These are phyloP conservation scores for Gaertneriomyces semiglobifer DNA, from an alignment of 192 early-diverging fungal genomes.

Conservation along the genomic window DNA sequence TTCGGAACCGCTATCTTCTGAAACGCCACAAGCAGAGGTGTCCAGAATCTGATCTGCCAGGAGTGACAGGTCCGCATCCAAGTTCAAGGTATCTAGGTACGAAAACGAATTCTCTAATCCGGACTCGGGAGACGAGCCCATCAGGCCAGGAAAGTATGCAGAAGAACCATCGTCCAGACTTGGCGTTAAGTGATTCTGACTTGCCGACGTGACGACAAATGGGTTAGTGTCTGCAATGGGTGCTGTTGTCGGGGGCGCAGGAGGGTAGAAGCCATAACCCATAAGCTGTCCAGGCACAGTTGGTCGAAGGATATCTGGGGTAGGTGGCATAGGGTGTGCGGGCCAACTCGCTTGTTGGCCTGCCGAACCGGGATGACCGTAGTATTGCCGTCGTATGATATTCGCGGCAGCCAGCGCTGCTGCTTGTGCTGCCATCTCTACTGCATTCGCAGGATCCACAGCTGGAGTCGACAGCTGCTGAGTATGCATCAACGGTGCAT, in stretches of 20 bases:
- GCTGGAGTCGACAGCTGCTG: neutral
- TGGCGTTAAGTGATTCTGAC: no score
- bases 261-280: neutral
- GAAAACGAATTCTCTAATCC: neutral
- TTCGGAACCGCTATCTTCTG: neutral
- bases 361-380: constrained; percentile 1
- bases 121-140: neutral
- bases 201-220: constrained; percentile 17
- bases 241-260: neutral
- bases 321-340: neutral
- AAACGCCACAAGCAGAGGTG: neutral
- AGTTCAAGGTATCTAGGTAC: constrained; percentile 15
- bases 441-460: constrained; percentile 2
- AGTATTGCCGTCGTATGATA: neutral
- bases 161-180: no score
- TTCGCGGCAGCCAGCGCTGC: constrained; percentile 17
- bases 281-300: neutral
- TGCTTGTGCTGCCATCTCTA: constrained; percentile 15
- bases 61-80: constrained; percentile 18
- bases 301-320: neutral
- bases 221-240: constrained; percentile 7
- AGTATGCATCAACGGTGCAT: neutral
- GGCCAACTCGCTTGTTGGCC: neutral
- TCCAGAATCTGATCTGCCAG: constrained; percentile 30
- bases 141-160: no score